Evolutionary conservation across 306 rosid species (phyloP).

Genomic region (Psophocarpus tetragonolobus): DNA sequence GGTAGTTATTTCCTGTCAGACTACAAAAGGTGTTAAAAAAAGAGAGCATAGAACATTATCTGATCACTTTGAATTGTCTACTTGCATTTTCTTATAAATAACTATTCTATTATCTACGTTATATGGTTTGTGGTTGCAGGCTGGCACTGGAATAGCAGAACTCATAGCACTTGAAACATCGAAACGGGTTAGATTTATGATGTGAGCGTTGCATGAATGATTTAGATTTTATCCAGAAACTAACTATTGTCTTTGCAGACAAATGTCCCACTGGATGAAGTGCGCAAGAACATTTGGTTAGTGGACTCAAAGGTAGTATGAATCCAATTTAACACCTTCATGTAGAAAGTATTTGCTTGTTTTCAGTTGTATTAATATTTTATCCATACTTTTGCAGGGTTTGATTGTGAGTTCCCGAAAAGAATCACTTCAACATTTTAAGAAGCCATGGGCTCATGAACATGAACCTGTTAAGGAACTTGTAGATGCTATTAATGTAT

Average conservation of each 20-base stretch:
- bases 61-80: constrained; percentile 6
- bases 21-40: not conserved
- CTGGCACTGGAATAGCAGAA: constrained; percentile 99
- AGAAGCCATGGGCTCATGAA: constrained; percentile 97
- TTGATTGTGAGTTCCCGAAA: constrained; percentile 76
- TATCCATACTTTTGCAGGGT: constrained; percentile 57
- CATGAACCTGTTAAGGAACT: constrained; percentile 68
- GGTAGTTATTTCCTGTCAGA: constrained; percentile 3
- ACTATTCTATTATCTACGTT: not conserved
- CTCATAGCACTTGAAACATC: constrained; percentile 94
- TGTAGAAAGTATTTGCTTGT: constrained; percentile 11
- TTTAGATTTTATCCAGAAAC: constrained; percentile 18
- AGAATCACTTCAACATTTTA: constrained; percentile 94
- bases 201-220: constrained; percentile 14
- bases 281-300: constrained; percentile 84
- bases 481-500: constrained; percentile 69
- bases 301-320: constrained; percentile 87
- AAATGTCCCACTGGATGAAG: constrained; percentile 70
- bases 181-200: constrained; percentile 61
- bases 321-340: constrained; percentile 9
- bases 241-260: constrained; percentile 60
- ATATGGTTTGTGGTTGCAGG: constrained; percentile 62
- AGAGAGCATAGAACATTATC: not conserved
- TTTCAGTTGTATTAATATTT: constrained; percentile 29
- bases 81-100: not conserved